These are phyloP conservation scores for Cyclotella sp. DNA, from an alignment of 108 stramenopile species.

Conservation along the genomic window DNA sequence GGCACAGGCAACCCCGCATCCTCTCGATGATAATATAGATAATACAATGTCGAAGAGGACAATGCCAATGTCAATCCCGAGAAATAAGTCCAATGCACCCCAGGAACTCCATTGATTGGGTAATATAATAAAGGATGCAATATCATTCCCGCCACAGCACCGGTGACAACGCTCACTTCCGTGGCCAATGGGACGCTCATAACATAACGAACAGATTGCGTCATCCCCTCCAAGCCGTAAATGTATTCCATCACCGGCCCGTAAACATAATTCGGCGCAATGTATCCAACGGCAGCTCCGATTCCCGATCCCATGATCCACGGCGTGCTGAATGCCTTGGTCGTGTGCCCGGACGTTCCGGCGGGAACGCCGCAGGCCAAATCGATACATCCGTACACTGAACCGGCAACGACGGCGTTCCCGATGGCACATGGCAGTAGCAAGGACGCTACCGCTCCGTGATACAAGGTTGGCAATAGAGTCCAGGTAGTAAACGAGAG, in stretches of 20 bases:
- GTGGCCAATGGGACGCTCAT: slow-evolving; percentile 44
- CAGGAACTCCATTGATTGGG: slow-evolving; percentile 49
- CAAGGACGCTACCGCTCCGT: slow-evolving; percentile 38
- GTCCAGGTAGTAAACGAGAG: slow-evolving; percentile 52
- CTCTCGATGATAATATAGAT: slow-evolving; percentile 44
- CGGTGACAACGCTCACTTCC: slow-evolving; percentile 50
- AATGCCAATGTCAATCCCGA: slow-evolving; percentile 39
- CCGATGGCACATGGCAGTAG: slow-evolving; percentile 52
- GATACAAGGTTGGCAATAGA: slow-evolving; percentile 43
- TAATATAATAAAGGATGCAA: slow-evolving; percentile 58
- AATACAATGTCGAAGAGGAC: slow-evolving; percentile 37
- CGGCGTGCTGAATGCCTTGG: slow-evolving; percentile 21
- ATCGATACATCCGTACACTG: slow-evolving; percentile 39
- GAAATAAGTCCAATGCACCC: slow-evolving; percentile 47
- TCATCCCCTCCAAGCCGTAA: slow-evolving; percentile 50
- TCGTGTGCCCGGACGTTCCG: neutral
- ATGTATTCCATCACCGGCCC: slow-evolving; percentile 44
- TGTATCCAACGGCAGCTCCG: slow-evolving; percentile 49
- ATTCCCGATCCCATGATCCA: slow-evolving; percentile 49
- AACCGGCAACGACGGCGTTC: slow-evolving; percentile 51
- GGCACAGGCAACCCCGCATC: slow-evolving; percentile 37
- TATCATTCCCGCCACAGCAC: slow-evolving; percentile 48
- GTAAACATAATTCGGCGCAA: slow-evolving; percentile 47
- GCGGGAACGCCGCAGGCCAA: slow-evolving; percentile 20
- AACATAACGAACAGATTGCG: slow-evolving; percentile 24